Evolutionary conservation across 306 rosid species (phyloP), one percentile per base, ranked within the genome.

Genomic region (Glycyrrhiza uralensis): DNA sequence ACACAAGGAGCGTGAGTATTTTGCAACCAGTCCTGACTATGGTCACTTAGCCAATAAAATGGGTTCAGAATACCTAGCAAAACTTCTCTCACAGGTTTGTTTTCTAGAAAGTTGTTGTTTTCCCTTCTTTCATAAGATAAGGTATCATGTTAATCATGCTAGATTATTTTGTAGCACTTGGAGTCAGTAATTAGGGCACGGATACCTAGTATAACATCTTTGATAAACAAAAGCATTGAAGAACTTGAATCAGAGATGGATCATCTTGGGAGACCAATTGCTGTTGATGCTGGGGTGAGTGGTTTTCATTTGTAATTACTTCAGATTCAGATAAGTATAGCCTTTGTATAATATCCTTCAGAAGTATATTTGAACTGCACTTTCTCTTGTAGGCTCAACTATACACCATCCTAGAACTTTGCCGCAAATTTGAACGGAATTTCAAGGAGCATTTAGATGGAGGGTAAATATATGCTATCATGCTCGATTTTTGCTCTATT

Each of bases 391-490:
- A 94, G 99, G 97, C 97, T 65, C 99, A 89, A 75, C 69, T 94
- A 30, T 94, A 94, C 82, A 88, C 97, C 69, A 89, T 94, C 78
- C 79, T 94, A 76, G 99, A 94, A 78, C 91, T 94, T 60, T 94
- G 99, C 74, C 95, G 99, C 22, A 96, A 93, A 68, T 94, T 94
- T 82, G 97, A 94, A 59, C 85, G 90, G 78, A 85, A 91, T 78
- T 94, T 91, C 86, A 94, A 94, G 89, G 99, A 94, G 87, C 99
- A 94, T 78, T 82, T 94, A 82, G 99, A 94, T 54, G 99, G 97
- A 86, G 97, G 97, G 99, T 89, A 91, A 81, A 58, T 78, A 35
- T 59, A 39, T 81, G 6, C 35, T 47, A 12, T 24, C 30, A 6
- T 82, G 66, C 19, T 42, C 24, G 1, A 61, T 18, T 65, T 76